phyloP scores from a whole-genome alignment of 1,139 yeast species.

The Waltiozyma sp. region DNA sequence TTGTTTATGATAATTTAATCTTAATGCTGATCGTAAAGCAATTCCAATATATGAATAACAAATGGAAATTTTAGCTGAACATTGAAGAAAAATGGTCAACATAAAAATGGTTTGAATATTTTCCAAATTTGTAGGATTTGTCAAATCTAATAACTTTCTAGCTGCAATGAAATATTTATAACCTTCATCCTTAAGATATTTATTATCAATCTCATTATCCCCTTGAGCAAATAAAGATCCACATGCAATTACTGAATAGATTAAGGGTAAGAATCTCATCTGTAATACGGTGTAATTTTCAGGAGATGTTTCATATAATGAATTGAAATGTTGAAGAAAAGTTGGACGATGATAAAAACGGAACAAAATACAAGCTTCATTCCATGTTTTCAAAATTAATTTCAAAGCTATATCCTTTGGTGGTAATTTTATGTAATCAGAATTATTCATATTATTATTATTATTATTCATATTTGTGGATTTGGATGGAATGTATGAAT shows the following conservation, averaged over 20 bases:
- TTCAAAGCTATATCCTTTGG: slow-evolving; percentile 62
- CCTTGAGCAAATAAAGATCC: slow-evolving; percentile 57
- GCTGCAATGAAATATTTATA: slow-evolving; percentile 78
- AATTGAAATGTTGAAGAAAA: slow-evolving; percentile 44
- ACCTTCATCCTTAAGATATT: slow-evolving; percentile 61
- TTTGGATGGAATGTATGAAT: not conserved
- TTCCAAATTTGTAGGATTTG: slow-evolving; percentile 49
- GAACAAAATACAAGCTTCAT: slow-evolving; percentile 73
- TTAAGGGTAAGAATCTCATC: slow-evolving; percentile 65
- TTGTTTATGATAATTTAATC: slow-evolving; percentile 69
- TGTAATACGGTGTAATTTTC: slow-evolving; percentile 61
- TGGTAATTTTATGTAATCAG: slow-evolving; percentile 53
- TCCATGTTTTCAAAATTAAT: slow-evolving; percentile 71
- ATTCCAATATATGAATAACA: slow-evolving; percentile 87
- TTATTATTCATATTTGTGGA: not conserved
- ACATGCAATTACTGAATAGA: slow-evolving; percentile 60
- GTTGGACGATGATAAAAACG: slow-evolving; percentile 83
- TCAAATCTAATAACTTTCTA: slow-evolving; percentile 59
- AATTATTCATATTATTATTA: too few relatives aligned
- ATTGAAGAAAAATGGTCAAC: slow-evolving; percentile 69
- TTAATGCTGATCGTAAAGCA: slow-evolving; percentile 70
- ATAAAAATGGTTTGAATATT: slow-evolving; percentile 63
- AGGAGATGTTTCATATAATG: slow-evolving; percentile 58
- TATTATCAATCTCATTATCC: slow-evolving; percentile 31
- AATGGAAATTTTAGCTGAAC: slow-evolving; percentile 77